Percentiles rank a stretch among this genome's conserved stretches.
phyloP scores from a whole-genome alignment of 2,329 filamentous ascomycete species.

The Boeremia exigua region DNA sequence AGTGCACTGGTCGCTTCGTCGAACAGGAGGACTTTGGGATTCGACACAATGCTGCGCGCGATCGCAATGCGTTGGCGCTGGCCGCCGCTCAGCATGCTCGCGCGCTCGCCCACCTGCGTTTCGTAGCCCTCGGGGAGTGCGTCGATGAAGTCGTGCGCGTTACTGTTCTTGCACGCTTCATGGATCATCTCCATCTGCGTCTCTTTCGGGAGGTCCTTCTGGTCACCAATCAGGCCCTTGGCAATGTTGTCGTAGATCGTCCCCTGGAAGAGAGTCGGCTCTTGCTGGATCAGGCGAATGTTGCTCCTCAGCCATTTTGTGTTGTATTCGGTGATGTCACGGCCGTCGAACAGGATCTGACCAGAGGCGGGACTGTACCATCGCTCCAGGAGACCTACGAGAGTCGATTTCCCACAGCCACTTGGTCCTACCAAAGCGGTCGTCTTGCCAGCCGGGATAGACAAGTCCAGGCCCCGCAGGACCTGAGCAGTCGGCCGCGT shows the following conservation, averaged over 20 bases:
- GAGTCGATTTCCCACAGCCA: slow-evolving; percentile 86
- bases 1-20: slow-evolving; percentile 15
- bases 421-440: slow-evolving; percentile 73
- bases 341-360: slow-evolving; percentile 24
- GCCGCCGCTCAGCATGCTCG: slow-evolving; percentile 61
- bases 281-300: slow-evolving; percentile 88
- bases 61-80: slow-evolving; percentile 84
- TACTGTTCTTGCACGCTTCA: slow-evolving; percentile 62
- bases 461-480: slow-evolving; percentile 54
- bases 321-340: slow-evolving; percentile 79
- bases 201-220: slow-evolving; percentile 43
- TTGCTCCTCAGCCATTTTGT: slow-evolving; percentile 88
- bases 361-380: slow-evolving; percentile 74
- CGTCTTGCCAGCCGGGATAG: slow-evolving; percentile 66
- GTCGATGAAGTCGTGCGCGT: slow-evolving; percentile 88
- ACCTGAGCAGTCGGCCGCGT: slow-evolving; percentile 76
- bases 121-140: slow-evolving; percentile 73
- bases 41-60: slow-evolving; percentile 32
- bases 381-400: slow-evolving; percentile 84
- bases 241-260: slow-evolving; percentile 88
- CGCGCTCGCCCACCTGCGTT: slow-evolving; percentile 85
- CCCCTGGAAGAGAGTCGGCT: slow-evolving; percentile 85
- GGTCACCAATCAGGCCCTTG: slow-evolving; percentile 77
- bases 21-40: slow-evolving; percentile 19
- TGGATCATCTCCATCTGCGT: slow-evolving; percentile 4